Evolutionary conservation across 164 flowering plant species (phyloP), one percentile per base, ranked within the genome.

Genomic region (Pachysandra terminalis): DNA sequence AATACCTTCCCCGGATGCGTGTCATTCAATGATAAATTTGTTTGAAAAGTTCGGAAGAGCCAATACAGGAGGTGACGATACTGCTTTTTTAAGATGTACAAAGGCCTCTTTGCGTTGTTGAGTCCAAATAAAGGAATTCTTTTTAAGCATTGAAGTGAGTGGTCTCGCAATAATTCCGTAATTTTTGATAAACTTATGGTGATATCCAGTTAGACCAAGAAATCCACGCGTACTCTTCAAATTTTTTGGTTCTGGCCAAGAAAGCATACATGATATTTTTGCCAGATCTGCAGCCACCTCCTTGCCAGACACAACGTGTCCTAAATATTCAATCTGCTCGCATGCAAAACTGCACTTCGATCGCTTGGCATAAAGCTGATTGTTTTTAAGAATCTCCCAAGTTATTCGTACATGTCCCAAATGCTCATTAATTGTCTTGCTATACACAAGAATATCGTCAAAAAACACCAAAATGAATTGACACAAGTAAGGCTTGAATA

Each of bases 101-200:
- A 68, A 59, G 0, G 48, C 49, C n/a, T 59, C 12, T 14, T 45
- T 56, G 25, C 64, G 27, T 0, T 49, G 23, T 1, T 24, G 41
- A 1, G 45, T 25, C 64, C 71, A 59, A 2, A 15, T 3, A 21
- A 59, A 68, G 15, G 48, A 17, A 9, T 21, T 26, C 26, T 59
- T 68, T 2, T 51, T 49, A 5, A 27, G 48, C 19, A 68, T 41
- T 0, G 26, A 0, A 1, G 71, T 59, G 19, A 68, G 14, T 0
- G 71, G 64, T 5, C 19, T 9, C 0, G 27, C 69, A 19, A 66
- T 66, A 8, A 22, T 32, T 0, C 52, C 56, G 22, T 55, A 68
- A 25, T 51, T 64, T n/a, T 60, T 40, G 16, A 68, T 64, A 23
- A 59, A 68, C 9, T 61, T 19, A 0, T 57, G 40, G 32, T 66